phyloP scores from a whole-genome alignment of 1,284 basidiomycete genomes.

The Singerocomus inundabilis region DNA sequence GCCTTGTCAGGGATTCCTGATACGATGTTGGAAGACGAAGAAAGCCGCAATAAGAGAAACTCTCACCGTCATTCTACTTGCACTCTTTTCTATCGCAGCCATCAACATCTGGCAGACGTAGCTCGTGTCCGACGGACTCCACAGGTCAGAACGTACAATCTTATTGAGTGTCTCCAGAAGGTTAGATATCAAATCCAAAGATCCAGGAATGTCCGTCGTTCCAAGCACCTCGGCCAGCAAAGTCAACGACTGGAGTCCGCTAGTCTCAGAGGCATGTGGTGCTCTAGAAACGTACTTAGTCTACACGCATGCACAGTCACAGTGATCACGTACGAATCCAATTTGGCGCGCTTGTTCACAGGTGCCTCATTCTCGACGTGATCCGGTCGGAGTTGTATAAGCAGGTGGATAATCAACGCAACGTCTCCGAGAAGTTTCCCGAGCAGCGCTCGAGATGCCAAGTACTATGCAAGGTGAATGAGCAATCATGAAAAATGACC shows the following conservation, averaged over 20 bases:
- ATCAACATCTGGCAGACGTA: slow-evolving; percentile 89
- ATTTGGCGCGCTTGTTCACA: slow-evolving; percentile 60
- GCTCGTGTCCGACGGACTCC: slow-evolving; percentile 59
- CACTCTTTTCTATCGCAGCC: slow-evolving; percentile 72
- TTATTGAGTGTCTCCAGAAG: slow-evolving; percentile 76
- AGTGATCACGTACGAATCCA: slow-evolving; percentile 49
- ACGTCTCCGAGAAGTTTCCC: slow-evolving; percentile 48
- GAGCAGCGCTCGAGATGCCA: slow-evolving; percentile 51
- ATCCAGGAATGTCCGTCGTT: slow-evolving; percentile 61
- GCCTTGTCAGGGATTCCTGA: slow-evolving; percentile 49
- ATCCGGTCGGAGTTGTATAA: slow-evolving; percentile 53
- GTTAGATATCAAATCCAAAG: slow-evolving; percentile 68
- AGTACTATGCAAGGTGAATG: slow-evolving; percentile 39
- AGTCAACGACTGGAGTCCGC: slow-evolving; percentile 48
- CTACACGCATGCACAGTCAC: neutral
- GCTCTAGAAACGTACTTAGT: slow-evolving; percentile 14
- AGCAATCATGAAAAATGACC: neutral
- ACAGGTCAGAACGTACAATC: slow-evolving; percentile 49
- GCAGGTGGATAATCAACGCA: slow-evolving; percentile 54
- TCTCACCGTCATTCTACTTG: slow-evolving; percentile 60
- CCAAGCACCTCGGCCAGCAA: slow-evolving; percentile 73
- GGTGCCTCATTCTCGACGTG: slow-evolving; percentile 43
- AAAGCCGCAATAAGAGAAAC: neutral
- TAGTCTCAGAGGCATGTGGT: slow-evolving; percentile 28
- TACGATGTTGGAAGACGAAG: slow-evolving; percentile 8